Base-by-base conservation (phyloP, 2,329 filamentous ascomycete genomes). In the Purpureocillium lavendulum region DNA sequence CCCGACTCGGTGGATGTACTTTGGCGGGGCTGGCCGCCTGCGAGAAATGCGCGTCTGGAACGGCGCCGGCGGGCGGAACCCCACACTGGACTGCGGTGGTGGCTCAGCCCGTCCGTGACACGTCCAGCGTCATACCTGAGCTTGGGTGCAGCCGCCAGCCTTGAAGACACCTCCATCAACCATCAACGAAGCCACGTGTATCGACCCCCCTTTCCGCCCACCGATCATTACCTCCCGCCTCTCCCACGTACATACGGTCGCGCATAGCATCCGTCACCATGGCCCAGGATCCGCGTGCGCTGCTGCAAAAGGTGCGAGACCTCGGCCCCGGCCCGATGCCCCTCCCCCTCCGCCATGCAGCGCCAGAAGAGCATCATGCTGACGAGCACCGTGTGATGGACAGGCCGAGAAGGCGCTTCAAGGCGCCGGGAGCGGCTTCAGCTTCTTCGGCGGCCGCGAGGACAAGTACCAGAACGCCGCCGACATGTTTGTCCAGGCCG, bases 381-480 rank as follows among this genome's bases (percentile, higher is more conserved):
- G 37, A 45, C 38, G 24, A 30, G 40, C 14, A 16, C 13, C 38
- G 30, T 40, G 42, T 42, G 31, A 35, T 33, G 40, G n/a, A 49
- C 59, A 96, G 89, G 92, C 92, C 67, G 87, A 96, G 57, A 94
- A 92, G 70, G 74, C 80, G 38, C 75, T 85, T 18, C 67, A 80
- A 52, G 71, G 82, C 50, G 89, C 90, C 31, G 71, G 77, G 15
- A 71, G 84, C 21, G 89, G 89, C 53, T 96, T 95, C 67, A 86
- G 81, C 60, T 80, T 95, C 65, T 96, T 98, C 53, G 86, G 88
- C 33, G 86, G 86, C 34, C 77, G 81, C 42, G 76, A 85, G 54
- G 88, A 95, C 47, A 97, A 96, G 64, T 89, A 86, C 57, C 85
- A 94, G 66, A 80, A 82, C 65, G 90, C 90, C 12, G 87, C 85